A percentile compares a stretch with the other conserved stretches of the same genome.
These are phyloP conservation scores for Teratosphaeria pseudoeucalypti DNA, from an alignment of 2,329 filamentous ascomycete genomes.

Conservation along the genomic window DNA sequence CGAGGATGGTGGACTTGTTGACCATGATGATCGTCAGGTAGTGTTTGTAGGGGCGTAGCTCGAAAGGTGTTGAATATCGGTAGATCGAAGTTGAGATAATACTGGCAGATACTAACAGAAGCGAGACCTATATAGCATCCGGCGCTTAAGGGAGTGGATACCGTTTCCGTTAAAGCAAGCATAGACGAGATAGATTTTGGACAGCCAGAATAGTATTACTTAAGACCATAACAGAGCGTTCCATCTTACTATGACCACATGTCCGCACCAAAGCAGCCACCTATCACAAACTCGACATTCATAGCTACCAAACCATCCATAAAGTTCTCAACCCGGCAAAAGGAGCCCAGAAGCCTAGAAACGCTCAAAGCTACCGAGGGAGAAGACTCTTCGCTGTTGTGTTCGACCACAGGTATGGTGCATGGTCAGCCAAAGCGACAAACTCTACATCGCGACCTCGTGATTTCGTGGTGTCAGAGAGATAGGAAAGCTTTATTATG, in stretches of 20 bases:
- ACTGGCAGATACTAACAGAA: background rate
- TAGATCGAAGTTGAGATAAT: background rate
- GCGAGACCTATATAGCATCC: background rate
- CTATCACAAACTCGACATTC: background rate
- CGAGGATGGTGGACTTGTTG: background rate
- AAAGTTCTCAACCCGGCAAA: background rate
- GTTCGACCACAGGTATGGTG: background rate
- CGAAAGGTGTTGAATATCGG: background rate
- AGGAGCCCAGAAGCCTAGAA: background rate
- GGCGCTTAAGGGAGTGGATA: background rate
- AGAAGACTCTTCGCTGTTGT: background rate
- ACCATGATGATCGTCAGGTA: background rate
- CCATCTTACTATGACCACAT: background rate
- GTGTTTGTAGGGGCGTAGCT: too few relatives aligned
- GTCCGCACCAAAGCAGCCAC: background rate
- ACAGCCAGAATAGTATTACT: background rate
- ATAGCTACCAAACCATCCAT: background rate
- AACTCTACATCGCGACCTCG: too few relatives aligned
- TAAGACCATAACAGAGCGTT: too few relatives aligned
- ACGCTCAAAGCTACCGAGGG: background rate
- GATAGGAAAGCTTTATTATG: too few relatives aligned
- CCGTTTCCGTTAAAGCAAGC: background rate
- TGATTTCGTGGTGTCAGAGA: too few relatives aligned
- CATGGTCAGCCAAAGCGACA: background rate
- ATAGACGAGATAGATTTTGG: background rate